phyloP scores from a whole-genome alignment of 352 stramenopile genomes.

The Globisporangium nunn region DNA sequence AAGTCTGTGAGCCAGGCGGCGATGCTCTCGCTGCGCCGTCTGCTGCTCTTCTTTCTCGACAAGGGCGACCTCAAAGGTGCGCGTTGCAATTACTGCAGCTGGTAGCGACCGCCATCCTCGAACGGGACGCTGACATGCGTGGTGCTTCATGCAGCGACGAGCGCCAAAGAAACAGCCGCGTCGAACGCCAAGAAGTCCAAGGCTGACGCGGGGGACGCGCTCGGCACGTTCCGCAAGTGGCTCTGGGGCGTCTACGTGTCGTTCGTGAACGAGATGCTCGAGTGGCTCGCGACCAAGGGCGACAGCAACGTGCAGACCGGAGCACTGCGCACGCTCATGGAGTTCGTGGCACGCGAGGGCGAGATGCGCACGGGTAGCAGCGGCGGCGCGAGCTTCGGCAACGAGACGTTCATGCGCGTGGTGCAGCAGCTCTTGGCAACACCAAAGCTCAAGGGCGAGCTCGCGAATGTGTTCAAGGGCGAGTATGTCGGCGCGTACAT shows the following conservation, averaged over 20 bases:
- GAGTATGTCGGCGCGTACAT: slow-evolving; percentile 79
- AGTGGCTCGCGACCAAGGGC: slow-evolving; percentile 46
- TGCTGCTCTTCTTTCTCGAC: slow-evolving; percentile 80
- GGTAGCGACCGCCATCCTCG: too few relatives aligned
- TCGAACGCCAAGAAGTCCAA: slow-evolving; percentile 35
- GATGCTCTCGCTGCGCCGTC: slow-evolving; percentile 72
- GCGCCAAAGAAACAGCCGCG: slow-evolving; percentile 8
- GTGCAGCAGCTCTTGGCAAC: slow-evolving; percentile 57
- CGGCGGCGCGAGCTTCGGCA: slow-evolving; percentile 46
- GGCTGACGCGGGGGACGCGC: slow-evolving; percentile 27
- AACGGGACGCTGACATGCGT: background rate
- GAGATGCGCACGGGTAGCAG: slow-evolving; percentile 24
- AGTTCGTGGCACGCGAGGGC: slow-evolving; percentile 77
- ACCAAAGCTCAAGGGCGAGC: slow-evolving; percentile 72
- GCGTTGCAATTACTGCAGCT: background rate
- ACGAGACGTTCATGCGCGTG: slow-evolving; percentile 79
- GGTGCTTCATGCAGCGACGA: background rate
- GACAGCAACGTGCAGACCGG: slow-evolving; percentile 68
- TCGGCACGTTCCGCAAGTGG: slow-evolving; percentile 78
- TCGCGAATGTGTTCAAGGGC: slow-evolving; percentile 80
- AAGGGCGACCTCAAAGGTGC: slow-evolving; percentile 64
- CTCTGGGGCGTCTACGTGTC: slow-evolving; percentile 73
- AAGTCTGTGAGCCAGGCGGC: slow-evolving; percentile 65
- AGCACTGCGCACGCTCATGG: slow-evolving; percentile 84
- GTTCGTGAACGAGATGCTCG: slow-evolving; percentile 82